Conservation (phyloP, 2,329 filamentous ascomycete species). For the Beauveria caledonica region DNA sequence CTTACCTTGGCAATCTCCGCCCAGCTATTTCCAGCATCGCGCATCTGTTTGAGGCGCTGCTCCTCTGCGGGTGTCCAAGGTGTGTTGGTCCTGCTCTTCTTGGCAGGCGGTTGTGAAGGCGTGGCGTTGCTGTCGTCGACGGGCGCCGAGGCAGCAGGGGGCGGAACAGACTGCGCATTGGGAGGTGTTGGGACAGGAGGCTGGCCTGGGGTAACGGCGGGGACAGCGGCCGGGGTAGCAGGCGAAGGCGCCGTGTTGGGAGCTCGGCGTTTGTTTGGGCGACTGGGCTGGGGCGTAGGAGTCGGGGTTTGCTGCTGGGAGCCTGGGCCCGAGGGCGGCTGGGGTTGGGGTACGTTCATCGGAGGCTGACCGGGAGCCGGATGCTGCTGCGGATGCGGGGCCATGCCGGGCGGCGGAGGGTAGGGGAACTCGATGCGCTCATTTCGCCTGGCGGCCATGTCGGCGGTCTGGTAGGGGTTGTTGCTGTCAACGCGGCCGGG, state of each 20-base stretch:
- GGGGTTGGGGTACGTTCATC: constrained; percentile 31
- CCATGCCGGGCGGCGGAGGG: constrained; percentile 31
- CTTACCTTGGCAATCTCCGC: constrained; percentile 98
- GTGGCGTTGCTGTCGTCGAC: constrained; percentile 24
- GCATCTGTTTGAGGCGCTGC: constrained; percentile 84
- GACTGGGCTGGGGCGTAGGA: constrained; percentile 29
- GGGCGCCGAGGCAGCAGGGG: constrained; percentile 13
- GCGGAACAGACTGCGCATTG: constrained; percentile 20
- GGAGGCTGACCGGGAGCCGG: constrained; percentile 32
- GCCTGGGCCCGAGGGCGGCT: constrained; percentile 27
- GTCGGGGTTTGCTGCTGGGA: constrained; percentile 31
- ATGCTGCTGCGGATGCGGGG: constrained; percentile 27
- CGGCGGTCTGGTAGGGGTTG: constrained; percentile 39
- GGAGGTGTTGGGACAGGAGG: constrained; percentile 23
- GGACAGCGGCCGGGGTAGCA: constrained; percentile 23
- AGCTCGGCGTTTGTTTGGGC: constrained; percentile 35
- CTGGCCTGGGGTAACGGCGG: constrained; percentile 26
- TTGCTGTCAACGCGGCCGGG: constrained; percentile 22
- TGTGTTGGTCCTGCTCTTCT: constrained; percentile 97
- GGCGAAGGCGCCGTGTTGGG: constrained; percentile 32
- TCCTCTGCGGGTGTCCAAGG: constrained; percentile 97
- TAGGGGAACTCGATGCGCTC: constrained; percentile 37
- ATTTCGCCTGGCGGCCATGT: constrained; percentile 35
- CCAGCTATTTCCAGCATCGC: constrained; percentile 90
- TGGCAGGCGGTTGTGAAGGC: constrained; percentile 49